Evolutionary conservation across 129 eudicot species (phyloP).

Genomic region (Ambrosia trifida): DNA sequence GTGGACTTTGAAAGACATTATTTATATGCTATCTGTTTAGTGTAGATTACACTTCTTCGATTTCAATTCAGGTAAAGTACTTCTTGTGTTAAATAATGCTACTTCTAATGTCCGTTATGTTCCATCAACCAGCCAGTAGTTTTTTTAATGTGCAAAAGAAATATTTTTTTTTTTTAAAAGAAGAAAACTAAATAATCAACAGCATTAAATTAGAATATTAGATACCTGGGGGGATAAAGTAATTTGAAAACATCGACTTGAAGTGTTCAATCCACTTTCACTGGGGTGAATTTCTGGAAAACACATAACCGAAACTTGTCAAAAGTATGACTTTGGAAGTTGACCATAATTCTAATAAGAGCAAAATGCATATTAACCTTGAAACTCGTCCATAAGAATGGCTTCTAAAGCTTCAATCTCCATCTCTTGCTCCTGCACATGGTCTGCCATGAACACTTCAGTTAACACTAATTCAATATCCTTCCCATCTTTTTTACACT

Average conservation of each 20-base stretch:
- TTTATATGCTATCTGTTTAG: background rate
- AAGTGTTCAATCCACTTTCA: conserved; percentile 87
- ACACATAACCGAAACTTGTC: conserved; percentile 16
- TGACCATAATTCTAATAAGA: conserved; percentile 2
- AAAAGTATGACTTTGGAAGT: conserved; percentile 6
- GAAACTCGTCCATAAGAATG: conserved; percentile 85
- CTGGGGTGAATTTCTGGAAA: conserved; percentile 76
- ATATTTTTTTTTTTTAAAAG: background rate
- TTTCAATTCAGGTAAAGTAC: conserved; percentile 2
- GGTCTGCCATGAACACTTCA: conserved; percentile 49
- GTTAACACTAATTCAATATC: conserved; percentile 6
- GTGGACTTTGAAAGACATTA: too few species aligned
- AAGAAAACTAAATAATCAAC: background rate
- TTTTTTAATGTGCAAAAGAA: background rate
- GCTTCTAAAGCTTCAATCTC: conserved; percentile 94
- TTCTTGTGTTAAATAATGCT: background rate
- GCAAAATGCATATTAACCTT: conserved; percentile 40
- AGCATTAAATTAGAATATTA: conserved; percentile 17
- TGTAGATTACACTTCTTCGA: background rate
- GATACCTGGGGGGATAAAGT: conserved; percentile 79
- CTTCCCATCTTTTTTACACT: background rate
- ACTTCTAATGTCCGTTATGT: conserved; percentile 2
- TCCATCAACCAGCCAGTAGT: conserved; percentile 6
- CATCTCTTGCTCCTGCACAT: conserved; percentile 96
- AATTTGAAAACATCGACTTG: conserved; percentile 76